Evolutionary conservation across 1,284 basidiomycete genomes (phyloP), one percentile per base, ranked within the genome.

Genomic region (Kwoniella shivajii): DNA sequence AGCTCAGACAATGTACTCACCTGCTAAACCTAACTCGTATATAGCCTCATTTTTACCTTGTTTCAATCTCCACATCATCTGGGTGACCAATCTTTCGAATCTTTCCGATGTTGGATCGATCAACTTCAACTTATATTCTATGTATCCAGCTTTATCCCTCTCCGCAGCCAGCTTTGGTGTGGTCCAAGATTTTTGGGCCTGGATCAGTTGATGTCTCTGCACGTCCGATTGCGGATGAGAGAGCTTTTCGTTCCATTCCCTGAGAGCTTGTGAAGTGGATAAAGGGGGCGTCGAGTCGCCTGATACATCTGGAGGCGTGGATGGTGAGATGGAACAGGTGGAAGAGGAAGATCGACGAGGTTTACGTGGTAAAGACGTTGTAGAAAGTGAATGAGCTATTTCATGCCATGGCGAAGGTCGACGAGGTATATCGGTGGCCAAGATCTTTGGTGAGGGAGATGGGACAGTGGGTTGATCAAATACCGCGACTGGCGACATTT

Each of bases 41-140:
- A 92, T 90, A 0, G 92, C 92, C 71, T 90, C 88, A 4, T 92
- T 92, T 4, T 89, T 87, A 14, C 92, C 92, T 75, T 95, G 90
- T 48, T 93, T 86, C 4, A 96, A 83, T 3, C 92, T 84, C 92
- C 93, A 96, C 75, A 94, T 92, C 76, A 95, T 85, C 78, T 96
- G 92, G 1, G 92, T 95, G 54, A 92, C 88, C 16, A 96, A 86
- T 37, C 74, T 67, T 53, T 78, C 78, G 57, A 80, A 80, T 11
- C 80, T 71, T 46, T 80, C 78, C 5, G 73, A 67, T 2, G 68
- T 69, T 31, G 77, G 74, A 39, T 76, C 69, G 47, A 76, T 73
- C 24, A 79, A 62, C 45, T 78, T 78, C 36, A 78, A 64, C 66
- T 79, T 79, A 67, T 79, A 79, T 63, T 79, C 78, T 20, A 79